These are phyloP conservation scores for Suzukiozyma palmioleophila DNA, from an alignment of 1,139 yeast genomes.

Conservation along the genomic window DNA sequence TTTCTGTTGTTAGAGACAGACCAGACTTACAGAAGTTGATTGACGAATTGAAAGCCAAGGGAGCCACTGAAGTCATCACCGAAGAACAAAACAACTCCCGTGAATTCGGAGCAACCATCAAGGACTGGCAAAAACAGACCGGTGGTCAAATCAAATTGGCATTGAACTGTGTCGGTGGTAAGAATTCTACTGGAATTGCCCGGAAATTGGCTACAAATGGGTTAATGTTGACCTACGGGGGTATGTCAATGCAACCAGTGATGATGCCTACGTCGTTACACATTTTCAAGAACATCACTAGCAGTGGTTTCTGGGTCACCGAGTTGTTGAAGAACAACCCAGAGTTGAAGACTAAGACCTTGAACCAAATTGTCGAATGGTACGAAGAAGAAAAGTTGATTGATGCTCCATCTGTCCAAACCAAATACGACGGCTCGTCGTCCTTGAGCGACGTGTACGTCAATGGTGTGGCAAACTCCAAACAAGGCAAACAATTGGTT, in stretches of 20 bases:
- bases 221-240: conserved; percentile 88
- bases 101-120: conserved; percentile 56
- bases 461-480: conserved; percentile 48
- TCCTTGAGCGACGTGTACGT: conserved; percentile 48
- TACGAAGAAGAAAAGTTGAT: conserved; percentile 58
- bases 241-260: conserved; percentile 96
- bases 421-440: conserved; percentile 43
- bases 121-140: conserved; percentile 58
- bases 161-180: conserved; percentile 91
- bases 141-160: conserved; percentile 65
- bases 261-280: conserved; percentile 81
- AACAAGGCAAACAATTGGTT: conserved; percentile 41
- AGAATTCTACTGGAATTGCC: conserved; percentile 74
- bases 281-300: conserved; percentile 82
- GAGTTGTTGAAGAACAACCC: conserved; percentile 65
- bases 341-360: conserved; percentile 54
- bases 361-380: conserved; percentile 58
- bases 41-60: conserved; percentile 52
- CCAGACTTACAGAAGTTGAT: conserved; percentile 64
- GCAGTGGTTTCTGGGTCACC: conserved; percentile 94
- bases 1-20: conserved; percentile 85
- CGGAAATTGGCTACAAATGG: conserved; percentile 69
- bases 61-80: conserved; percentile 88
- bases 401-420: conserved; percentile 57
- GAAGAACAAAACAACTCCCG: conserved; percentile 76